phyloP scores from a whole-genome alignment of 1,139 yeast genomes.

The Blastobotrys apis region DNA sequence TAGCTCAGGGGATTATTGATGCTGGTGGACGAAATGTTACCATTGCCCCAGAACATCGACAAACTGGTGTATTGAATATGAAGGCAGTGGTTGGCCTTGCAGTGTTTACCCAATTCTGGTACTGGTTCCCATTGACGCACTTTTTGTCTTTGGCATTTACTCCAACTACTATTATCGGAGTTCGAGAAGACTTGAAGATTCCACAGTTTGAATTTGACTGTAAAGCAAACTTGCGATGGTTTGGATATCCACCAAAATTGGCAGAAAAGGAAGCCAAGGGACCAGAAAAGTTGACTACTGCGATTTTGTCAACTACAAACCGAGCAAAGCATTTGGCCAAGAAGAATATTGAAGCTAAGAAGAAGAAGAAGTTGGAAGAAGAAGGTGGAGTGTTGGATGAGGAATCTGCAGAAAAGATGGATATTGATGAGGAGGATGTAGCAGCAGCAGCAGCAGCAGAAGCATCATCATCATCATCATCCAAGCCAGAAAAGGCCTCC shows the following conservation, averaged over 20 bases:
- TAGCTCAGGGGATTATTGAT: conserved; percentile 96
- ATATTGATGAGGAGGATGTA: conserved; percentile 18
- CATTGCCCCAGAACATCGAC: conserved; percentile 82
- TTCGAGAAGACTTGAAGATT: conserved; percentile 76
- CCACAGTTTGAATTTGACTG: conserved; percentile 82
- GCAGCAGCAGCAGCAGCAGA: conserved; percentile 17
- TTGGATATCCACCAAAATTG: conserved; percentile 85
- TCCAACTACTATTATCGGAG: conserved; percentile 88
- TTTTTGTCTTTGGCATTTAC: conserved; percentile 87
- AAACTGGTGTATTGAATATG: conserved; percentile 84
- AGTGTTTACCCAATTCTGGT: conserved; percentile 91
- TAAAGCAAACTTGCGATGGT: conserved; percentile 72
- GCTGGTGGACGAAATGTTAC: conserved; percentile 99
- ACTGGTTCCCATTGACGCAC: conserved; percentile 97
- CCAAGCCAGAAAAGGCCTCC: conserved; percentile 16
- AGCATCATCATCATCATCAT: conserved; percentile 15
- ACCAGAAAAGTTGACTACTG: conserved; percentile 87
- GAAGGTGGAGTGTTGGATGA: conserved; percentile 19
- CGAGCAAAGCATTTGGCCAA: conserved; percentile 90
- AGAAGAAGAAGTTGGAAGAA: conserved; percentile 48
- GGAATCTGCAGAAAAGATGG: conserved; percentile 24
- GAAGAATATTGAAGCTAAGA: conserved; percentile 48
- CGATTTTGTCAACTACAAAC: conserved; percentile 89
- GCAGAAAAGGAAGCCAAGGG: conserved; percentile 79
- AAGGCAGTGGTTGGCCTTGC: conserved; percentile 91